Conservation (phyloP, 257 asterid genomes). For the Paulownia fortunei region DNA sequence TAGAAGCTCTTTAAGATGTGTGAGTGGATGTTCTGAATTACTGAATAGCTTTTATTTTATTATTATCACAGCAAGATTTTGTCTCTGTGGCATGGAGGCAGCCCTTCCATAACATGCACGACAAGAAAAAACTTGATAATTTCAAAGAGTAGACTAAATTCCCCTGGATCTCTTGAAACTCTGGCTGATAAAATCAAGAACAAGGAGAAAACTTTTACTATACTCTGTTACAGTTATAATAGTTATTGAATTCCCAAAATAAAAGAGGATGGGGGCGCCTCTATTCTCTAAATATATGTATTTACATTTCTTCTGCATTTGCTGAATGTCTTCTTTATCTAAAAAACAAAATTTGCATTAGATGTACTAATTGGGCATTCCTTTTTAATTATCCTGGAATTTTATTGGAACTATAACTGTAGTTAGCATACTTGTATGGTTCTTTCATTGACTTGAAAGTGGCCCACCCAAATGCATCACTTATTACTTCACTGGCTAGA, state of each 20-base stretch:
- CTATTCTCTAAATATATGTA: background rate
- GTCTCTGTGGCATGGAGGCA: no score
- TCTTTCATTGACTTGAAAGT: background rate
- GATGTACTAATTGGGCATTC: background rate
- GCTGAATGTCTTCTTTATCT: background rate
- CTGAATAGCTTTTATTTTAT: no score
- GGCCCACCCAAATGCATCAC: background rate
- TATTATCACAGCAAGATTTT: no score
- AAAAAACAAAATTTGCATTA: background rate
- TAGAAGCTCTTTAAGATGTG: no score
- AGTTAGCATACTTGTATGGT: background rate
- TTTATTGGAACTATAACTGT: background rate
- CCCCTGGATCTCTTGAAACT: background rate
- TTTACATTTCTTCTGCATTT: background rate
- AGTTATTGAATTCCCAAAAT: background rate
- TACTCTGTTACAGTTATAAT: background rate
- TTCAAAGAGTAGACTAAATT: background rate
- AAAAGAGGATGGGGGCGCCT: background rate
- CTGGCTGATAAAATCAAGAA: background rate
- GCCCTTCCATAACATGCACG: conserved; percentile 2
- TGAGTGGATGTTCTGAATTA: no score
- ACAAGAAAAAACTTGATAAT: background rate
- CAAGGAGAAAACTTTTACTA: background rate
- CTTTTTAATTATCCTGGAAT: background rate
- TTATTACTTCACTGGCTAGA: background rate